Evolutionary conservation across 305 asterid species (phyloP).

Genomic region (Fraxinus dipetala): DNA sequence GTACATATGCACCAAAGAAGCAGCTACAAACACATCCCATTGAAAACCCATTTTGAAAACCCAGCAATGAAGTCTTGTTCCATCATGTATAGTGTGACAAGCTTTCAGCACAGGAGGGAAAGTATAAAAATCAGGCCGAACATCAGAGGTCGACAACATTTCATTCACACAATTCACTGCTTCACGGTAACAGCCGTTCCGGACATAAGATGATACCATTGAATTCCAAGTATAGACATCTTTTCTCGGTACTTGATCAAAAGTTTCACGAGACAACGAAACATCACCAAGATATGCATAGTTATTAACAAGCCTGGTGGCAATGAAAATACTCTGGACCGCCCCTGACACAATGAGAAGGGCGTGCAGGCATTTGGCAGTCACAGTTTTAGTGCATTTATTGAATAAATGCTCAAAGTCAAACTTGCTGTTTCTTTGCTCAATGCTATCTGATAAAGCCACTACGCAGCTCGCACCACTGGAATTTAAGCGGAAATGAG

Average conservation of each 20-base stretch:
- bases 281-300: conserved; percentile 1
- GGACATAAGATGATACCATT: conserved; percentile 4
- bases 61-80: conserved; percentile 6
- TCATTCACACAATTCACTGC: conserved; percentile 1
- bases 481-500: neutral
- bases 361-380: no score
- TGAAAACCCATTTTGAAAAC: conserved; percentile 9
- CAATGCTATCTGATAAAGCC: neutral
- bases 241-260: neutral
- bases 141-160: neutral
- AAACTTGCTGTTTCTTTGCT: neutral
- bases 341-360: neutral
- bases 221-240: conserved; percentile 1
- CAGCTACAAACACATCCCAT: conserved; percentile 1
- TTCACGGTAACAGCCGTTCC: neutral
- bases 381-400: neutral
- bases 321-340: neutral
- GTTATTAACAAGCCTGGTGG: neutral
- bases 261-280: neutral
- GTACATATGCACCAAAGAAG: conserved; percentile 6
- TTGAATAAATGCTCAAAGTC: conserved; percentile 1
- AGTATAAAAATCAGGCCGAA: conserved; percentile 4
- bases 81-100: neutral
- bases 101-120: conserved; percentile 6
- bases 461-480: neutral